Evolutionary conservation across 495 filamentous ascomycete genomes (phyloP).

Genomic region (Penicillium angulare): DNA sequence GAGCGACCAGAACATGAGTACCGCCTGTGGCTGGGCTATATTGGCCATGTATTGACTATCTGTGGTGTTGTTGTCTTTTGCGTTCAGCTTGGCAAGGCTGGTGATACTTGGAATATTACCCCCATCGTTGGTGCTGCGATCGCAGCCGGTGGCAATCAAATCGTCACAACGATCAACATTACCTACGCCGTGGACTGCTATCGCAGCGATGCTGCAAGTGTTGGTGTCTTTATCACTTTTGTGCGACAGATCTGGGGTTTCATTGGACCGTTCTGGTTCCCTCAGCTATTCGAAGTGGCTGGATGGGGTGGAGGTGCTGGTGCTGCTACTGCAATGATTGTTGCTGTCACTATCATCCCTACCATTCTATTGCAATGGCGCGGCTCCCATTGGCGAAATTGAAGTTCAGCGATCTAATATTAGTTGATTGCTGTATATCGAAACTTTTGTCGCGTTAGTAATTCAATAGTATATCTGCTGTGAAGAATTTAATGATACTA

Average conservation of each 20-base stretch:
- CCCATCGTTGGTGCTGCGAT: slow-evolving; percentile 53
- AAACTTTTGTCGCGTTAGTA: neutral
- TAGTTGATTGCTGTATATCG: neutral
- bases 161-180: slow-evolving; percentile 55
- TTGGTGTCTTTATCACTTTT: slow-evolving; percentile 58
- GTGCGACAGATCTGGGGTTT: slow-evolving; percentile 57
- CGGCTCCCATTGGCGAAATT: slow-evolving; percentile 11
- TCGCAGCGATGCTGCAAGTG: slow-evolving; percentile 44
- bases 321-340: slow-evolving; percentile 38
- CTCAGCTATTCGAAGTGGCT: slow-evolving; percentile 47
- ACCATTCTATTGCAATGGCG: slow-evolving; percentile 39
- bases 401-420: no score
- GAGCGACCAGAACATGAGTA: slow-evolving; percentile 39
- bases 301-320: slow-evolving; percentile 43
- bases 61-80: slow-evolving; percentile 51
- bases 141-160: slow-evolving; percentile 52
- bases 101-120: slow-evolving; percentile 45
- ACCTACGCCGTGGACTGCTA: slow-evolving; percentile 58
- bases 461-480: neutral
- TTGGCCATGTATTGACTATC: slow-evolving; percentile 47
- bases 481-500: no score
- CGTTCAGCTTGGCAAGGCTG: slow-evolving; percentile 42
- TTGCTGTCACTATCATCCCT: slow-evolving; percentile 45
- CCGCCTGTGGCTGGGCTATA: slow-evolving; percentile 54
- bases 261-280: slow-evolving; percentile 59